Base-by-base conservation (phyloP, 148 eudicot genomes). In the Nyssa sinensis region DNA sequence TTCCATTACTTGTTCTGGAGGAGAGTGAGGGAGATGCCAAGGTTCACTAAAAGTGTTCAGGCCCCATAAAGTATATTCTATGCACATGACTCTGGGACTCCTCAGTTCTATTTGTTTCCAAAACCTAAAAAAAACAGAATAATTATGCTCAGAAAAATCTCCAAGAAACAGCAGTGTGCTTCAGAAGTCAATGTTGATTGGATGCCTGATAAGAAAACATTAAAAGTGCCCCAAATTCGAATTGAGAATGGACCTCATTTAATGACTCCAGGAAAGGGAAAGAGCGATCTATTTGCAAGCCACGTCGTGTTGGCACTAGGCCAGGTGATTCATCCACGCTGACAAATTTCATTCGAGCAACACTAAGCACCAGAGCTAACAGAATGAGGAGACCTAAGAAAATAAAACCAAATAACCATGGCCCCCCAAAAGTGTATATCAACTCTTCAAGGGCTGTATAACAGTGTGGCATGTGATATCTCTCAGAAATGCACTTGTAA, bases 251-350 rank as follows among this genome's bases (percentile, higher is more conserved):
- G 62, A 95, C 99, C 99, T 95, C 99, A 80, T 92, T 90, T 47
- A 95, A 74, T n/a, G 99, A 95, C 87, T 92, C 97, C 68, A 95
- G 80, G 81, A 95, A 95, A 47, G 99, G 99, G 73, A 95, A 86
- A 10, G 99, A 95, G 73, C 89, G 94, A 75, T 95, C 99, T 66
- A 89, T 81, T 78, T 91, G 90, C 77, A 91, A 78, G 71, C 85
- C 88, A 62, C 91, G 91, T 23, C 86, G 82, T 66, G 88, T 80
- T 47, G 93, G 98, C 72, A 90, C 79, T 66, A 88, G 75, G 64
- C 89, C 85, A 21, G 92, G 89, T 28, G 82, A 51, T 81, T 95
- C 99, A 81, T 95, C 97, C 10, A 84, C 89, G 75, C 83, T 81
- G 72, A 87, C 90, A 80, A 89, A 89, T 71, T 90, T 95, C 89